Percentiles rank a stretch among this genome's conserved stretches.
These are phyloP conservation scores for Naganishia randhawae DNA, from an alignment of 768 basidiomycete genomes.

Conservation along the genomic window DNA sequence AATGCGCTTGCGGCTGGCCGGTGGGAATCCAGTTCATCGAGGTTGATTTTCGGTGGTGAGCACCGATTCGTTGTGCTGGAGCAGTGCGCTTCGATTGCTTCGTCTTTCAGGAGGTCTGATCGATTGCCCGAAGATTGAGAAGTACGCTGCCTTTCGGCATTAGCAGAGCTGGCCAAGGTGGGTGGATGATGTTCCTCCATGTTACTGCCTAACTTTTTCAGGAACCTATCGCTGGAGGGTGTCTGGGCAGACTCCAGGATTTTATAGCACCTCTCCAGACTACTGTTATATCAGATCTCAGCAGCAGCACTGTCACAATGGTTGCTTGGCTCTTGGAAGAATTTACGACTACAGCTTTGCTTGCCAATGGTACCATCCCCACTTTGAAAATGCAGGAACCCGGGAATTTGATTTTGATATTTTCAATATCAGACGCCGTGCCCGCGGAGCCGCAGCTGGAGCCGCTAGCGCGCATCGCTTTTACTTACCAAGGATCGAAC, in stretches of 20 bases:
- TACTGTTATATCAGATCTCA: background rate
- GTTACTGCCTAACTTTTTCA: background rate
- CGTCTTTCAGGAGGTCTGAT: slow-evolving; percentile 10
- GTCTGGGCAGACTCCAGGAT: no score
- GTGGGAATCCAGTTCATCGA: background rate
- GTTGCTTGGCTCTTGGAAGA: background rate
- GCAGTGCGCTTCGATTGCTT: slow-evolving; percentile 1
- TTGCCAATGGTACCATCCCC: no score
- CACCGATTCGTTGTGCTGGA: background rate
- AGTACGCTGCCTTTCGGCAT: background rate
- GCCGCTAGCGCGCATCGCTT: background rate
- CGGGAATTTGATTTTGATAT: background rate
- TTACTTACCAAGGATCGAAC: background rate
- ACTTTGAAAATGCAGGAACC: no score
- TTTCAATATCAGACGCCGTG: background rate
- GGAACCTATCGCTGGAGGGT: no score
- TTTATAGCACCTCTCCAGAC: background rate
- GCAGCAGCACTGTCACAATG: background rate
- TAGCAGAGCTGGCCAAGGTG: background rate
- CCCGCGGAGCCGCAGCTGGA: background rate
- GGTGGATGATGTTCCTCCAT: background rate
- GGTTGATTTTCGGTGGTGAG: background rate
- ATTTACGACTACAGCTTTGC: no score
- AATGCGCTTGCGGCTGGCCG: slow-evolving; percentile 18
- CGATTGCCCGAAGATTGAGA: slow-evolving; percentile 7